Evolutionary conservation across 768 basidiomycete species (phyloP), one percentile per base, ranked within the genome.

Genomic region (Rhodotorula taiwanensis): DNA sequence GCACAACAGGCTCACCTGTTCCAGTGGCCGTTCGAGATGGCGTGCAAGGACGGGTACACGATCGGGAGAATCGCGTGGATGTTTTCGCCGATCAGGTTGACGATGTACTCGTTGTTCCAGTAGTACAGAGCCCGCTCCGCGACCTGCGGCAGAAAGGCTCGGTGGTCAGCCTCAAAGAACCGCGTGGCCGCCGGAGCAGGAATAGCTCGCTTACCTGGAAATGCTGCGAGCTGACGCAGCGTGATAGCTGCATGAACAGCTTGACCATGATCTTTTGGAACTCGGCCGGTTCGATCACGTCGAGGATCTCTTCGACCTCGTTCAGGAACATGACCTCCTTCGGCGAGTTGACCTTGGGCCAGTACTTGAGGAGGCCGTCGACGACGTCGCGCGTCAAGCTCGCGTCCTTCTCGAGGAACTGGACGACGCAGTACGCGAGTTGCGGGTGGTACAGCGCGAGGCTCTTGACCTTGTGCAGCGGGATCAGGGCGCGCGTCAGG

Each of bases 301-400:
- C 95, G 66, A 99, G 78, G 7, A 99, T 88, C 79, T 99, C 95
- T 77, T 99, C 95, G 56, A 99, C 90, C 79, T 99, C 95, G 77
- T 97, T 97, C 62, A 99, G 80, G 79, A 89, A 99, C 95, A 99
- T 99, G 76, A 98, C 95, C 74, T 99, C 95, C 79, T 99, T 99
- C 21, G 93, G 93, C 39, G 89, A 91, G 77, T 99, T 98, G 72
- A 99, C 95, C 77, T 98, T 98, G 36, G 95, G 95, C 95, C 95
- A 99, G 77, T 82, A 99, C 76, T 87, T 87, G 75, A 99, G 82
- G n/a, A 99, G 80, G 25, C 95, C 95, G 70, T 92, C 79, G 79
- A 98, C 87, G 33, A 99, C 95, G 43, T 98, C 93, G 78, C 98
- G 89, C 27, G 91, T 93, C 50, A 98, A 80, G 10, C 83, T 76